A percentile compares a stretch with the other conserved stretches of the same genome.
Conservation (phyloP, 345 rosid genomes). For the Arabidopsis arenosa region DNA sequence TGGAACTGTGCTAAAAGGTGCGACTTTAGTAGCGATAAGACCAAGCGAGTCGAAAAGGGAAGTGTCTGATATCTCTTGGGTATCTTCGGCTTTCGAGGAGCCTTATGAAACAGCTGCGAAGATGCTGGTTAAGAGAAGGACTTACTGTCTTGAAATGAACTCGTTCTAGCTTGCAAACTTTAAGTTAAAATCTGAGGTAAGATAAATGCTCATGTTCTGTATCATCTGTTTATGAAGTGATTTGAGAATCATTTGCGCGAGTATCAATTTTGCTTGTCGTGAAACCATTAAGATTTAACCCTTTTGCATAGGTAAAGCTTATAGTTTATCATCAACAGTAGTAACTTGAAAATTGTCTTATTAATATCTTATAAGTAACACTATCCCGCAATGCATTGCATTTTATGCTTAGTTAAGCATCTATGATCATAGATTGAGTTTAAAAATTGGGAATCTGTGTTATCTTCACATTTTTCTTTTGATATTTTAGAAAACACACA, state of each 20-base stretch:
- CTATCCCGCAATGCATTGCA: neutral
- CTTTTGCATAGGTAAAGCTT: slow-evolving; percentile 14
- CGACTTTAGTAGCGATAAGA: slow-evolving; percentile 91
- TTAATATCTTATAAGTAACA: too few species aligned
- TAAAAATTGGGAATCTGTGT: neutral
- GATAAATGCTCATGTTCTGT: neutral
- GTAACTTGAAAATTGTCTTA: too few species aligned
- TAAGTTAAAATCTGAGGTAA: slow-evolving; percentile 44
- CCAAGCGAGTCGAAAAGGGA: slow-evolving; percentile 84
- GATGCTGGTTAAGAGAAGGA: slow-evolving; percentile 90
- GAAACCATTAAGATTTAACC: neutral
- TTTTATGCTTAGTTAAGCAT: slow-evolving; percentile 22
- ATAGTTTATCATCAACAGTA: neutral
- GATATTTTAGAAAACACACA: neutral
- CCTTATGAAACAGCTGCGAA: slow-evolving; percentile 85
- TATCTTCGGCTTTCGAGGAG: slow-evolving; percentile 82
- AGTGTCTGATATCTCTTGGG: slow-evolving; percentile 73
- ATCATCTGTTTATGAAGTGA: slow-evolving; percentile 10
- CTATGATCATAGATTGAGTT: slow-evolving; percentile 1
- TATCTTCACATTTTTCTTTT: neutral
- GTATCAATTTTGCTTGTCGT: neutral
- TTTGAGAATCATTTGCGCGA: neutral
- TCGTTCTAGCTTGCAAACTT: slow-evolving; percentile 59
- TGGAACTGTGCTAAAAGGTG: slow-evolving; percentile 86
- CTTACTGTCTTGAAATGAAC: slow-evolving; percentile 98